Conservation (phyloP, 495 filamentous ascomycete genomes). For the Aspergillus saccharolyticus region DNA sequence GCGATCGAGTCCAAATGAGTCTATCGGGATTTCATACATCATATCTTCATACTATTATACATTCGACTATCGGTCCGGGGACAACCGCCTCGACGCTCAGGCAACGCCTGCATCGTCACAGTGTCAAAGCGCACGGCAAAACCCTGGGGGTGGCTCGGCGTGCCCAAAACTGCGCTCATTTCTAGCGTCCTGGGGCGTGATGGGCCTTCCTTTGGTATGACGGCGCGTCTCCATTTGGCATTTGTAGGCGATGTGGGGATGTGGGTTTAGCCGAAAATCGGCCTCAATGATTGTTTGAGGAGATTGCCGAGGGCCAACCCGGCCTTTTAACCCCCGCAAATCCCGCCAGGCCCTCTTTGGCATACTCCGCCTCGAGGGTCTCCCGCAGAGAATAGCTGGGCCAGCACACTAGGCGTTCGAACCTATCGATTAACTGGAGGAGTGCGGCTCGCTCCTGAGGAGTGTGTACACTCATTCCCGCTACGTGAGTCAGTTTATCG, state of each 20-base stretch:
- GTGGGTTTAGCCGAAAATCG: not conserved
- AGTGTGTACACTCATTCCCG: slow-evolving; percentile 26
- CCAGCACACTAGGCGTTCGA: slow-evolving; percentile 22
- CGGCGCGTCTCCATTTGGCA: not conserved
- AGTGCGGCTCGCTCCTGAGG: slow-evolving; percentile 23
- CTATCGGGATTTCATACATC: not conserved
- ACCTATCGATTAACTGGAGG: slow-evolving; percentile 20
- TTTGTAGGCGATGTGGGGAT: not conserved
- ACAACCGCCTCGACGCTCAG: not conserved
- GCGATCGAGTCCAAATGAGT: not conserved
- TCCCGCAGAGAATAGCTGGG: slow-evolving; percentile 20
- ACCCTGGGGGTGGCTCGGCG: too few species aligned
- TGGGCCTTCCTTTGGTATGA: not conserved
- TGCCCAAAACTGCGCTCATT: too few species aligned
- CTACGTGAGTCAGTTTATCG: slow-evolving; percentile 10
- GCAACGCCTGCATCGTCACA: not conserved
- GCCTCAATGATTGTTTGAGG: not conserved
- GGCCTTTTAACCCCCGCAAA: slow-evolving; percentile 11
- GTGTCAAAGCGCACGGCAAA: too few species aligned
- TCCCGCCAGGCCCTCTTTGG: slow-evolving; percentile 19
- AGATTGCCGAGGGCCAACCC: not conserved
- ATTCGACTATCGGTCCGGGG: not conserved
- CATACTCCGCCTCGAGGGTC: slow-evolving; percentile 26
- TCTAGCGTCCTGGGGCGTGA: not conserved
- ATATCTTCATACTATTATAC: not conserved